Base-by-base conservation (phyloP, 805 yeast genomes). In the Candida piceae region DNA sequence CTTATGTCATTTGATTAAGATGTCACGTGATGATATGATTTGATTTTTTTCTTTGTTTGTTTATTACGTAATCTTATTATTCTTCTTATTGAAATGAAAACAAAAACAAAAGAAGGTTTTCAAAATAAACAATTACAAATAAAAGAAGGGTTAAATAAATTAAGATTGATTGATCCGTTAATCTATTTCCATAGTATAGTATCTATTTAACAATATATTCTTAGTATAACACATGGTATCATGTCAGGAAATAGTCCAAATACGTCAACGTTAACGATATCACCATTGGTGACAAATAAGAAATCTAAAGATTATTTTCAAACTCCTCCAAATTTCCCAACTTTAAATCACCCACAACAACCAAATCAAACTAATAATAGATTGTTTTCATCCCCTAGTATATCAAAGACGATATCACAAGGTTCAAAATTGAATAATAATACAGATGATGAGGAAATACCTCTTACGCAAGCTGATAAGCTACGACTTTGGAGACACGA, bases 401-500 rank as follows among this genome's bases (percentile, higher is more conserved):
- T 44, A 12, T 21, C 44, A 28, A 49, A 43, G 37, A 20, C 46
- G 12, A 34, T 34, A 39, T 35, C 21, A 34, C 39, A 36, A 40
- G 32, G 28, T 31, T 31, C 22, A 32, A 38, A 38, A 36, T 21
- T 16, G 38, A 32, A 11, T 19, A 35, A 35, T 24, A 36, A 39
- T 21, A 39, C 30, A 17, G 48, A 42, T n/a, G 48, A 40, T 7
- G 53, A 49, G 13, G 58, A 58, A 18, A 40, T 66, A 35, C 81
- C 81, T 5, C 53, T 76, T 28, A 74, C 95, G 0, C 93, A 84
- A 40, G 93, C 89, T 0, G 97, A 90, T 45, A 78, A 80, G 48
- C 69, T 93, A 24, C 64, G 97, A 31, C 66, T 85, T 20, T 93
- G 97, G 98, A 67, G 97, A 32, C 94, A 88, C 45, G 96, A 88